Base-by-base conservation (phyloP, 2,329 filamentous ascomycete species). In the Pseudonectria buxi region DNA sequence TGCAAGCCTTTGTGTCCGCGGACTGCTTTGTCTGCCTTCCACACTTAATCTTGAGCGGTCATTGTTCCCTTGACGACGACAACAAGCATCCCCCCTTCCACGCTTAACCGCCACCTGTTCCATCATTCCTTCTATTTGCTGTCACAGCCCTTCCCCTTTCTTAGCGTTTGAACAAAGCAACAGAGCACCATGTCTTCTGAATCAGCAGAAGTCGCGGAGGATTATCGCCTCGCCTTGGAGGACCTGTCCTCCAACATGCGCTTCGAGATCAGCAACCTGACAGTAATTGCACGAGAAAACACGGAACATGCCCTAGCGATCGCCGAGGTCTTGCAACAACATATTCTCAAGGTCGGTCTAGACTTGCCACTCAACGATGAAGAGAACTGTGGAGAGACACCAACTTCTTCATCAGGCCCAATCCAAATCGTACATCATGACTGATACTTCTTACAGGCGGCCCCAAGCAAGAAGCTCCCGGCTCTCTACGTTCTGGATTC, bases 401-500 rank as follows among this genome's bases (percentile, higher is more conserved):
- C n/a, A n/a, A n/a, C n/a, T n/a, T 25, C 13, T 25, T 35, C 15
- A 9, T 16, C 26, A 24, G 14, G 7, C 11, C 31, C 26, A 15
- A 10, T 24, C 33, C 22, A 35, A 37, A 29, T 13, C 25, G n/a
- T 28, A 22, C 24, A 33, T 26, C 9, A 12, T 39, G 24, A 28
- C 70, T 75, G 52, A 75, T 55, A 22, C 42, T 39, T 29, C 33
- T 32, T 28, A 47, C 64, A 98, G 92, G 86, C 84, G 36, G 78
- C 87, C 30, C 88, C 92, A 26, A 75, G 79, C 42, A 89, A 88
- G 61, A 98, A 96, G 57, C 71, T 98, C 3, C 89, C 92, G 13
- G 87, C 92, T n/a, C 74, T 98, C 18, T 98, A 96, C 64, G 86
- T 98, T 47, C 81, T 98, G 56, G 92, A 98, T 65, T 96, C 90